Conservation (phyloP, 1,284 basidiomycete species). For the Volvariella volvacea region DNA sequence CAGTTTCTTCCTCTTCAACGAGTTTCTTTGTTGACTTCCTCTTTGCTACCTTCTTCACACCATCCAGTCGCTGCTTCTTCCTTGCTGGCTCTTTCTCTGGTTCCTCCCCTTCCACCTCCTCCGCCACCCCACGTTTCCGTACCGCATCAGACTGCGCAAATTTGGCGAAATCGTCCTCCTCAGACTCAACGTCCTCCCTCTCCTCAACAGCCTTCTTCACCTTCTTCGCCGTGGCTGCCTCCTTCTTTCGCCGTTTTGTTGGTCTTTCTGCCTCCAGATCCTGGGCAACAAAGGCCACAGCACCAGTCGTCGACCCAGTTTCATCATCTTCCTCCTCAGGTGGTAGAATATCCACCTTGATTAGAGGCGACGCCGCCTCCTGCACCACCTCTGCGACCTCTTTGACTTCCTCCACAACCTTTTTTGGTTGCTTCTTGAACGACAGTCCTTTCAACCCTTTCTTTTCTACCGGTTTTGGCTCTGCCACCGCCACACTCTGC, state of each 20-base stretch:
- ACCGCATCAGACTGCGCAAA: conserved; percentile 12
- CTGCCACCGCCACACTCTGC: conserved; percentile 15
- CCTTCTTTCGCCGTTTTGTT: conserved; percentile 30
- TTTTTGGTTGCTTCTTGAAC: conserved; percentile 58
- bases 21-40: conserved; percentile 18
- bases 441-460: conserved; percentile 57
- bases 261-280: conserved; percentile 20
- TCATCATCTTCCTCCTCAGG: conserved; percentile 29
- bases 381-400: conserved; percentile 25
- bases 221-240: conserved; percentile 19
- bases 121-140: conserved; percentile 23
- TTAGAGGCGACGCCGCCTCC: conserved; percentile 19
- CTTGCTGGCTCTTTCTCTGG: conserved; percentile 34
- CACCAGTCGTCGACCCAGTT: not conserved
- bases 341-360: conserved; percentile 23
- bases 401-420: conserved; percentile 25
- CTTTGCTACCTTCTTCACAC: conserved; percentile 27
- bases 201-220: conserved; percentile 24
- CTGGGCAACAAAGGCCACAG: not conserved
- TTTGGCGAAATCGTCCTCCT: conserved; percentile 28
- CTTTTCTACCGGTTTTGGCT: conserved; percentile 28
- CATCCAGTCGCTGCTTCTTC: conserved; percentile 30
- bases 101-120: conserved; percentile 39
- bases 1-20: conserved; percentile 9
- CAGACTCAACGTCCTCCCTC: conserved; percentile 30